These are phyloP conservation scores for Cryptococcus jaspeensis DNA, from an alignment of 1,284 basidiomycete species.

Conservation along the genomic window DNA sequence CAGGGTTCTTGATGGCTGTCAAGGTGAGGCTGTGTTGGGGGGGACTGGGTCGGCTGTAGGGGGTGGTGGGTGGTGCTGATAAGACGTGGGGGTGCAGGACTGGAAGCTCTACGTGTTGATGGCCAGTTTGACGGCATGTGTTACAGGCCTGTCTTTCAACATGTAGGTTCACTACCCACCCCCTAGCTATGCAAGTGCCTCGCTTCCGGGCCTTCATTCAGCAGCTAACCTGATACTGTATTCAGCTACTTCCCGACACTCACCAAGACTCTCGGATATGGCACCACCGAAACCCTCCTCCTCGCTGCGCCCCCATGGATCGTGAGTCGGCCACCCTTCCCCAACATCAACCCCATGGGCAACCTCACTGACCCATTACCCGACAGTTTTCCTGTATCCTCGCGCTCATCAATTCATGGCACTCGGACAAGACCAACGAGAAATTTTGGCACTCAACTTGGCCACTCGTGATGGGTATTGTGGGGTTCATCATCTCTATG, in stretches of 20 bases:
- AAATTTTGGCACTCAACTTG: slow-evolving; percentile 59
- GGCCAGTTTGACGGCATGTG: slow-evolving; percentile 28
- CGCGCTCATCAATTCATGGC: slow-evolving; percentile 60
- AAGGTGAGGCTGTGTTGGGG: slow-evolving; percentile 12
- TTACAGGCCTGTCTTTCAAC: slow-evolving; percentile 56
- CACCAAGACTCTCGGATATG: slow-evolving; percentile 64
- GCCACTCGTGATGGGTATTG: slow-evolving; percentile 52
- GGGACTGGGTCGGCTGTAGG: too few species aligned
- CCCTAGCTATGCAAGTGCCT: too few species aligned
- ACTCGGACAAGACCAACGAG: slow-evolving; percentile 59
- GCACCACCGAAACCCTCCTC: slow-evolving; percentile 53
- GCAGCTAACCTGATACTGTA: too few species aligned
- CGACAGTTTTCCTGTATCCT: slow-evolving; percentile 59
- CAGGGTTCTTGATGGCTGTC: slow-evolving; percentile 25
- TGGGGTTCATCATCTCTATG: slow-evolving; percentile 20
- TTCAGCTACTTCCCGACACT: slow-evolving; percentile 32
- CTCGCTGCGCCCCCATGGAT: slow-evolving; percentile 30
- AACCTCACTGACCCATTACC: not conserved
- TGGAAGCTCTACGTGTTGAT: slow-evolving; percentile 28
- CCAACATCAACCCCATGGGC: not conserved
- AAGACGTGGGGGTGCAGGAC: slow-evolving; percentile 9
- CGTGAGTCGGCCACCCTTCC: slow-evolving; percentile 12
- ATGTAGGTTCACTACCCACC: slow-evolving; percentile 19
- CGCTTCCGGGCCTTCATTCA: too few species aligned
- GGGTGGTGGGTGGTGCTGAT: too few species aligned